Conservation (phyloP, 805 yeast genomes). For the Kuraishia capsulata region DNA sequence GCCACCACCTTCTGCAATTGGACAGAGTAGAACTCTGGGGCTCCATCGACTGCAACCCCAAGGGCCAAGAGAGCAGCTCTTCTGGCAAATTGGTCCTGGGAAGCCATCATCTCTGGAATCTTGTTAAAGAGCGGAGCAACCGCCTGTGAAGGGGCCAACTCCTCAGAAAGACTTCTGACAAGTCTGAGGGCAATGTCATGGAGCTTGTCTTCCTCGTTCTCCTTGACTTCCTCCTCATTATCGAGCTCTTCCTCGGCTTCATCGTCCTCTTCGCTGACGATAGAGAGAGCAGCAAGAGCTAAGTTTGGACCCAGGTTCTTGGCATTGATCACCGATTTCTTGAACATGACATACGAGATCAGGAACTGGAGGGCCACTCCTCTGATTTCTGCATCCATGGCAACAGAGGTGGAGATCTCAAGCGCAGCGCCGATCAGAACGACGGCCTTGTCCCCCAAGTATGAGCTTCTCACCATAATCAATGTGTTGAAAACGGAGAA, state of each 20-base stretch:
- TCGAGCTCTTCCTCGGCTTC: slow-evolving; percentile 69
- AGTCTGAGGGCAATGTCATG: slow-evolving; percentile 70
- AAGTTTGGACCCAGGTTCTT: slow-evolving; percentile 80
- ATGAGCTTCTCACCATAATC: slow-evolving; percentile 63
- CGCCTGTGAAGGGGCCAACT: slow-evolving; percentile 89
- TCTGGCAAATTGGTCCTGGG: slow-evolving; percentile 67
- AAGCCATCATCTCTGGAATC: slow-evolving; percentile 45
- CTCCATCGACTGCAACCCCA: slow-evolving; percentile 81
- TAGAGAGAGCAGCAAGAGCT: slow-evolving; percentile 61
- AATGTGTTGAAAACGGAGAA: slow-evolving; percentile 83
- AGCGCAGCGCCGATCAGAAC: slow-evolving; percentile 64
- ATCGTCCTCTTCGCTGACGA: slow-evolving; percentile 74
- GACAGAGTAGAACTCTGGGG: slow-evolving; percentile 83
- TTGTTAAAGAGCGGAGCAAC: slow-evolving; percentile 69
- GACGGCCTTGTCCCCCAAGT: slow-evolving; percentile 68
- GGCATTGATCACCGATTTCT: slow-evolving; percentile 71
- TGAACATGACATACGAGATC: slow-evolving; percentile 66
- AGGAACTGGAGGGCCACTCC: slow-evolving; percentile 78
- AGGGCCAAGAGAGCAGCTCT: slow-evolving; percentile 80
- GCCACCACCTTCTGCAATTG: slow-evolving; percentile 70
- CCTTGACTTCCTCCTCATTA: slow-evolving; percentile 82
- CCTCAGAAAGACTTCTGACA: slow-evolving; percentile 67
- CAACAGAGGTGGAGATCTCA: slow-evolving; percentile 60
- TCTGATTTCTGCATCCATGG: slow-evolving; percentile 60
- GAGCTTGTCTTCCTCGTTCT: slow-evolving; percentile 85